Conservation (phyloP, 202 grass and related monocot species). For the Cymbopogon flexuosus region DNA sequence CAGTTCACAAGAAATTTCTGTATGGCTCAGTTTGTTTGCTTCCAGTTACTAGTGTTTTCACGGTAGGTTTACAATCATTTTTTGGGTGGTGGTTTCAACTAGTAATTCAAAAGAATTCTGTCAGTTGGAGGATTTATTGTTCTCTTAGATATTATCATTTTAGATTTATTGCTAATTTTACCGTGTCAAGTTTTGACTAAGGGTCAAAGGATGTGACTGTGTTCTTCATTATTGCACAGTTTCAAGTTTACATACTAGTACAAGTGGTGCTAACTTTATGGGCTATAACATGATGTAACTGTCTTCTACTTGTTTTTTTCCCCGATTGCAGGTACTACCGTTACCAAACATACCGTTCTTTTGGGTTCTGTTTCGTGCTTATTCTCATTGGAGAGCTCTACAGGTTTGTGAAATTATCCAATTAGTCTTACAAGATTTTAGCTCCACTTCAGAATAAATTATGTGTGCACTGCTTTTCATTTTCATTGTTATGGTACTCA, state of each 20-base stretch:
- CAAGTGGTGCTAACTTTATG: slow-evolving; percentile 1
- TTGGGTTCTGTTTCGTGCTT: slow-evolving; percentile 85
- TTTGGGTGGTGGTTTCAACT: neutral
- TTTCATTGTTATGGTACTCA: neutral
- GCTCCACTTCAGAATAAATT: neutral
- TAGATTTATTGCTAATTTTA: neutral
- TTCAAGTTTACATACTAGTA: slow-evolving; percentile 10
- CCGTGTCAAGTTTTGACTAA: neutral
- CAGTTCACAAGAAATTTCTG: slow-evolving; percentile 82
- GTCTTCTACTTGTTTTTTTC: slow-evolving; percentile 21
- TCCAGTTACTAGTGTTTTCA: slow-evolving; percentile 69
- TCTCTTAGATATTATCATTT: slow-evolving; percentile 29
- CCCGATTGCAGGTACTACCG: slow-evolving; percentile 60
- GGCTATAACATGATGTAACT: neutral
- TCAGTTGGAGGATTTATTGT: slow-evolving; percentile 21
- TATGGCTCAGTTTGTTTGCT: slow-evolving; percentile 85
- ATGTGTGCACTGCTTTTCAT: neutral
- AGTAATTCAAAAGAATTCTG: slow-evolving; percentile 16
- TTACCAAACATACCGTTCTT: slow-evolving; percentile 97
- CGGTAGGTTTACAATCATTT: slow-evolving; percentile 52
- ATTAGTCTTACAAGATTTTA: neutral
- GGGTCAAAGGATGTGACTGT: slow-evolving; percentile 14
- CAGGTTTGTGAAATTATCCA: slow-evolving; percentile 47
- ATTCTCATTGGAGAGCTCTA: slow-evolving; percentile 97
- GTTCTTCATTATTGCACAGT: neutral